Percentiles rank a stretch among this genome's conserved stretches.
Conservation (phyloP, 805 yeast species). For the Kockiozyma suomiensis region DNA sequence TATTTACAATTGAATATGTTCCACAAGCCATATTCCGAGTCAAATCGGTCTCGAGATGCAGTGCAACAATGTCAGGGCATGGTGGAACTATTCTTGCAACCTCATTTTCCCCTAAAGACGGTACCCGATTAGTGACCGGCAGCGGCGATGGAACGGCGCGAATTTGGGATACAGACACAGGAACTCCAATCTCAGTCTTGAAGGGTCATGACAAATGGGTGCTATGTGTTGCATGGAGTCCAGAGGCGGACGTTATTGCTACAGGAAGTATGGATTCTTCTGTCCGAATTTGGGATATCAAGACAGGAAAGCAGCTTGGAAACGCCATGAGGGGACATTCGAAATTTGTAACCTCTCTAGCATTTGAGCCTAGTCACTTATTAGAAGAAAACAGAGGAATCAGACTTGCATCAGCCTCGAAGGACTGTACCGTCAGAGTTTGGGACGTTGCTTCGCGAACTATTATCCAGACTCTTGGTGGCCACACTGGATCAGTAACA, state of each 20-base stretch:
- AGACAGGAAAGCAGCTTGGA: constrained; percentile 73
- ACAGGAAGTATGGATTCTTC: constrained; percentile 96
- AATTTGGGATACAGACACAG: constrained; percentile 95
- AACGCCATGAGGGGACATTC: constrained; percentile 75
- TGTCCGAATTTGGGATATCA: constrained; percentile 82
- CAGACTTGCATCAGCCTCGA: constrained; percentile 81
- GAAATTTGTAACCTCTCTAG: constrained; percentile 84
- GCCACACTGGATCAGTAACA: constrained; percentile 86
- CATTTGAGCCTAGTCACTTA: constrained; percentile 94
- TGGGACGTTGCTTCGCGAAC: constrained; percentile 83
- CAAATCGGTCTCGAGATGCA: constrained; percentile 83
- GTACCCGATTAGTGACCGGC: constrained; percentile 72
- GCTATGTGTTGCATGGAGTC: constrained; percentile 85
- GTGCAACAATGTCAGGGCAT: constrained; percentile 93
- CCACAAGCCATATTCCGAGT: constrained; percentile 96
- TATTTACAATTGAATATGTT: constrained; percentile 83
- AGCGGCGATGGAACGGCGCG: constrained; percentile 96
- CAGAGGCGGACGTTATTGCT: constrained; percentile 87
- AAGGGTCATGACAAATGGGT: constrained; percentile 94
- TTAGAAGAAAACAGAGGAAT: constrained; percentile 61
- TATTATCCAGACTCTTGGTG: constrained; percentile 71
- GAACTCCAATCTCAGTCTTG: constrained; percentile 81
- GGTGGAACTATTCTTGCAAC: constrained; percentile 91
- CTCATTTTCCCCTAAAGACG: constrained; percentile 80
- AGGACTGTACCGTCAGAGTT: constrained; percentile 83